phyloP scores from a whole-genome alignment of 371 early-diverging fungal species.

The Mucor indicus region DNA sequence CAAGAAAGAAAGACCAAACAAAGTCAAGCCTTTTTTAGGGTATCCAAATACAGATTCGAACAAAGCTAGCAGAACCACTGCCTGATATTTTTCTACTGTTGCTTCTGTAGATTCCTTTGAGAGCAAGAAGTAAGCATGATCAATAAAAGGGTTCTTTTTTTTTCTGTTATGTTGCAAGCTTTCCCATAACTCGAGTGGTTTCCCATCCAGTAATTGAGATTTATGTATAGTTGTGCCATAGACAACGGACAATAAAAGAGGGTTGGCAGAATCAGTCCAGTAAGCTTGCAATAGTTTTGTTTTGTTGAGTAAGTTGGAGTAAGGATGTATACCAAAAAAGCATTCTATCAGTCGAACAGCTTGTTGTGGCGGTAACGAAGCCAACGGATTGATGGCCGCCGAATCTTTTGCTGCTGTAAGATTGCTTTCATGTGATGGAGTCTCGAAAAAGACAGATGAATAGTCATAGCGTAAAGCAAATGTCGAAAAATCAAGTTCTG shows the following conservation, averaged over 20 bases:
- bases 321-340: constrained; percentile 27
- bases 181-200: constrained; percentile 16
- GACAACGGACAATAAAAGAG: constrained; percentile 26
- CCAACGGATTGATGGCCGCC: constrained; percentile 27
- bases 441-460: constrained; percentile 14
- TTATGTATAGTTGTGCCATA: constrained; percentile 28
- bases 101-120: constrained; percentile 14
- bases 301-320: constrained; percentile 25
- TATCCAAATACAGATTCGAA: constrained; percentile 24
- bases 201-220: constrained; percentile 18
- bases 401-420: background rate
- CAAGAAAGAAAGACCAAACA: constrained; percentile 17
- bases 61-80: constrained; percentile 22
- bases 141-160: constrained; percentile 27
- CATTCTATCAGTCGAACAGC: constrained; percentile 29
- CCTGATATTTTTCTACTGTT: constrained; percentile 22
- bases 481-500: constrained; percentile 1
- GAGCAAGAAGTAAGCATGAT: constrained; percentile 27
- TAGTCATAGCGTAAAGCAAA: constrained; percentile 6
- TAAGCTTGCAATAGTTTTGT: constrained; percentile 29
- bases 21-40: constrained; percentile 18
- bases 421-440: background rate
- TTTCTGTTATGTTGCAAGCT: constrained; percentile 2
- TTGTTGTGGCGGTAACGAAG: constrained; percentile 21
- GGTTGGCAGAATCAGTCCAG: constrained; percentile 34